phyloP scores from a whole-genome alignment of 371 early-diverging fungal species.

The Saksenaea vasiformis region DNA sequence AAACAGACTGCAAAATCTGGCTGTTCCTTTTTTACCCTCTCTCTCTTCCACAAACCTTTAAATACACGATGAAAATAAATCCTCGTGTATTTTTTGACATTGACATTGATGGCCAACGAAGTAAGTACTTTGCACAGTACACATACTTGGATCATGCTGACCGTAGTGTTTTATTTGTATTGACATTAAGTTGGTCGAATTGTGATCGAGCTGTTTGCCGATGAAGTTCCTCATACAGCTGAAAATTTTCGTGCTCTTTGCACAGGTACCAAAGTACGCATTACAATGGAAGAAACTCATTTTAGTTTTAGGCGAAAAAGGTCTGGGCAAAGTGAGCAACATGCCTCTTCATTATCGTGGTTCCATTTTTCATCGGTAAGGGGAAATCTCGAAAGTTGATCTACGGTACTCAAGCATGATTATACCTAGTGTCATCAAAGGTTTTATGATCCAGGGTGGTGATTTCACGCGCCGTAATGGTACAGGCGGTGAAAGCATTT shows the following conservation, averaged over 20 bases:
- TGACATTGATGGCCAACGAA: conserved; percentile 63
- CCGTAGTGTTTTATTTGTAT: neutral
- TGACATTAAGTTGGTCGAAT: conserved; percentile 72
- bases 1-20: neutral
- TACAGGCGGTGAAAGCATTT: conserved; percentile 88
- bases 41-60: neutral
- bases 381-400: neutral
- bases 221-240: conserved; percentile 95
- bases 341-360: conserved; percentile 68
- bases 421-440: conserved; percentile 66
- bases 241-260: conserved; percentile 96
- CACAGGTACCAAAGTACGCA: conserved; percentile 50
- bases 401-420: neutral
- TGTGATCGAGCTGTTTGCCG: conserved; percentile 90
- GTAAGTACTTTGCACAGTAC: conserved; percentile 21
- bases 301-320: conserved; percentile 60
- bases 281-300: neutral
- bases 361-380: conserved; percentile 64
- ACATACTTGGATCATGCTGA: neutral
- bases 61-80: conserved; percentile 49
- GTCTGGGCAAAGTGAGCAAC: conserved; percentile 67
- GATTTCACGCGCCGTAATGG: conserved; percentile 79
- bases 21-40: neutral
- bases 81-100: conserved; percentile 71
- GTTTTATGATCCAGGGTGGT: conserved; percentile 81